These are phyloP conservation scores for Paraleonurus japonicus DNA, from an alignment of 257 asterid species.

Conservation along the genomic window DNA sequence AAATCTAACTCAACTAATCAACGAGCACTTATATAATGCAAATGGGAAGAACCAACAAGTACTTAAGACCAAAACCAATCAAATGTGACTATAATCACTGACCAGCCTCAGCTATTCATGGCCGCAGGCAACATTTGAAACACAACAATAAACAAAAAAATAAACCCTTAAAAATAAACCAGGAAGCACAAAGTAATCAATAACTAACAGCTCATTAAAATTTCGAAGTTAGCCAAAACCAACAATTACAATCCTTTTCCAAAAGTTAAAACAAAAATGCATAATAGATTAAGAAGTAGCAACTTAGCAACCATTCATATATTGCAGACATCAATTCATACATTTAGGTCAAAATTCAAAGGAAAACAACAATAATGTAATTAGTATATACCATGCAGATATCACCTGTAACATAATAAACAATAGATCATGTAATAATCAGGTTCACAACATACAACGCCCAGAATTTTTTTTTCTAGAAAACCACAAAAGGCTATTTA, in stretches of 20 bases:
- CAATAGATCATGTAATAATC: not conserved
- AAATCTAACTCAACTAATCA: not conserved
- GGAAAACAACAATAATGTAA: not conserved
- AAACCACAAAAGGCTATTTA: slow-evolving; percentile 12
- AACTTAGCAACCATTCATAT: not conserved
- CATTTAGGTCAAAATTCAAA: not conserved
- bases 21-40: not conserved
- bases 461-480: not conserved
- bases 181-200: not conserved
- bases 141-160: not conserved
- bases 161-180: not conserved
- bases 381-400: slow-evolving; percentile 13
- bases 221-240: not conserved
- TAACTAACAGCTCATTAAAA: not conserved
- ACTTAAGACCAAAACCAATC: slow-evolving; percentile 5
- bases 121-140: slow-evolving; percentile 11
- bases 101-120: slow-evolving; percentile 19
- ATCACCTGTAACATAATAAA: not conserved
- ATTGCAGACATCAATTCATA: not conserved
- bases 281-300: not conserved
- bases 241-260: not conserved
- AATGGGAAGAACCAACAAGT: not conserved
- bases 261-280: not conserved
- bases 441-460: not conserved
- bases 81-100: not conserved